These are phyloP conservation scores for peach (Prunus persica) DNA, from an alignment of 306 rosid species.

Conservation along the genomic window DNA sequence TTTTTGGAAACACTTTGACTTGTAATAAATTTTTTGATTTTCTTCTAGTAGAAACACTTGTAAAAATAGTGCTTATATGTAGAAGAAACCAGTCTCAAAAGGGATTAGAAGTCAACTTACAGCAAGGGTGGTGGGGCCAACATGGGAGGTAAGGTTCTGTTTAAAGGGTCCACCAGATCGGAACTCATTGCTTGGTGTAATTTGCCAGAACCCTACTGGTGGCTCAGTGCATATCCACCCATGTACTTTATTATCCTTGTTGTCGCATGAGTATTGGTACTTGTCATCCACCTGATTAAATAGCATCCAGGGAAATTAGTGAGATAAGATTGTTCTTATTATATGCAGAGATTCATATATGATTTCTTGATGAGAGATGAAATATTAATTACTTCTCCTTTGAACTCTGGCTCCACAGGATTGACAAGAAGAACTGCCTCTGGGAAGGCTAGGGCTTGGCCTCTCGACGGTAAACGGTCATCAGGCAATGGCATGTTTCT, in stretches of 20 bases:
- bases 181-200: slow-evolving; percentile 31
- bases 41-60: too few species aligned
- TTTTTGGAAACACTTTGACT: too few species aligned
- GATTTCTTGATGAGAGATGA: not conserved
- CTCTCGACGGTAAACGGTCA: slow-evolving; percentile 41
- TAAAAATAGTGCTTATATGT: too few species aligned
- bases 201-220: slow-evolving; percentile 32
- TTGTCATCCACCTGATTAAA: slow-evolving; percentile 44
- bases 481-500: slow-evolving; percentile 46
- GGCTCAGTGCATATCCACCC: slow-evolving; percentile 45
- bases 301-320: not conserved
- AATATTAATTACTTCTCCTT: slow-evolving; percentile 34
- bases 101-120: not conserved
- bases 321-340: too few species aligned
- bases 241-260: slow-evolving; percentile 35
- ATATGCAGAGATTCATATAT: too few species aligned
- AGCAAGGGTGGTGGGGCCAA: slow-evolving; percentile 33
- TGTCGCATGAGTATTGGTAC: slow-evolving; percentile 44
- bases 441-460: slow-evolving; percentile 42
- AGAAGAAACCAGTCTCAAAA: too few species aligned
- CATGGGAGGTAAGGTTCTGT: slow-evolving; percentile 39
- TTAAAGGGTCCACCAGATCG: slow-evolving; percentile 40
- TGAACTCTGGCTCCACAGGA: slow-evolving; percentile 39
- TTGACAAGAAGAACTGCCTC: slow-evolving; percentile 43
- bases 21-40: too few species aligned